Evolutionary conservation across 2,329 filamentous ascomycete genomes (phyloP).

Genomic region (Aspergillus felis): DNA sequence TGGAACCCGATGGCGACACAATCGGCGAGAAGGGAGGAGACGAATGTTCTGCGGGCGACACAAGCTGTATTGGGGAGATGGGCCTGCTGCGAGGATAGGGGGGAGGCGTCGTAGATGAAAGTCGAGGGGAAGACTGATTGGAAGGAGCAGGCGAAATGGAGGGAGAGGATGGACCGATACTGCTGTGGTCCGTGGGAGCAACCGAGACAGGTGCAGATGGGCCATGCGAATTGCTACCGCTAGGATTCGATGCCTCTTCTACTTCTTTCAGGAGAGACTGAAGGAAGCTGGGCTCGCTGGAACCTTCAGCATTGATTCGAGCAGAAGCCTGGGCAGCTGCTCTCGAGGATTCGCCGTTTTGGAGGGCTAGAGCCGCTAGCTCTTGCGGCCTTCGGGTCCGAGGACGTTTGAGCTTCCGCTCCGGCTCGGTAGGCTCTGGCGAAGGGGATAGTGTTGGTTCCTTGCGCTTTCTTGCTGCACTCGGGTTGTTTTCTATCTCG

Average conservation of each 20-base stretch:
- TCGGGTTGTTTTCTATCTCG: conserved; percentile 56
- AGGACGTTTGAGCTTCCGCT: conserved; percentile 82
- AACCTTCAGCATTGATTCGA: conserved; percentile 32
- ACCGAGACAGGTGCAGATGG: conserved; percentile 35
- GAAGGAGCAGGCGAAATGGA: conserved; percentile 40
- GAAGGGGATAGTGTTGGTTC: conserved; percentile 74
- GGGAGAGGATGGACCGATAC: conserved; percentile 40
- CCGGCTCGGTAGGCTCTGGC: conserved; percentile 61
- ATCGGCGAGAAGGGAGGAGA: conserved; percentile 60
- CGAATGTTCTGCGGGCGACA: conserved; percentile 26
- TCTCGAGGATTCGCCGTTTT: conserved; percentile 38
- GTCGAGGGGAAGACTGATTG: conserved; percentile 37
- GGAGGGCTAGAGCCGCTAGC: conserved; percentile 43
- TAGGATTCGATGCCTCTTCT: conserved; percentile 51
- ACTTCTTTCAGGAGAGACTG: conserved; percentile 86
- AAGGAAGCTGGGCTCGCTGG: conserved; percentile 70
- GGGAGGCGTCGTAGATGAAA: conserved; percentile 38
- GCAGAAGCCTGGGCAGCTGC: conserved; percentile 29
- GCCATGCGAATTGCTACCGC: conserved; percentile 26
- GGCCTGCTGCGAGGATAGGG: conserved; percentile 30
- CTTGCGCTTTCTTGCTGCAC: conserved; percentile 47
- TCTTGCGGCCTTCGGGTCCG: conserved; percentile 67
- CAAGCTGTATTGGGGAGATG: conserved; percentile 34
- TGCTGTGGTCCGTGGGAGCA: conserved; percentile 32
- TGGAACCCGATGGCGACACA: conserved; percentile 62